phyloP scores from a whole-genome alignment of 371 early-diverging fungal species.

The Capniomyces stellatus region DNA sequence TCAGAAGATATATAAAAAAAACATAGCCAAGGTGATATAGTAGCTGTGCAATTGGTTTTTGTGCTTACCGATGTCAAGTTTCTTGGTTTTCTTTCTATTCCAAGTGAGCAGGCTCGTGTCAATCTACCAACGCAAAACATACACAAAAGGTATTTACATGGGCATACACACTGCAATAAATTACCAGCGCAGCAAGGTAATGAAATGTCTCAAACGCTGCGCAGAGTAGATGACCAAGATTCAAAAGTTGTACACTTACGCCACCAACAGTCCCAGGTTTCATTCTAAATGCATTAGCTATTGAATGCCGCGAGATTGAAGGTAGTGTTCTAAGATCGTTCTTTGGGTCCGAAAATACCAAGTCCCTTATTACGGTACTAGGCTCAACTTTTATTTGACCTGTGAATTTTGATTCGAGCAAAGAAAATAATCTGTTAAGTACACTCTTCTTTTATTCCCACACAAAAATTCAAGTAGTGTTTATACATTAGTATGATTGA shows the following conservation, averaged over 20 bases:
- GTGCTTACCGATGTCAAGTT: background rate
- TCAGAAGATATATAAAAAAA: too few relatives aligned
- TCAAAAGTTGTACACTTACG: conserved; percentile 1
- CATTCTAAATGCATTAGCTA: conserved; percentile 4
- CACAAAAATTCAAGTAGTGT: too few relatives aligned
- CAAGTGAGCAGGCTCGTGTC: background rate
- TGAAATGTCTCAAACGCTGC: background rate
- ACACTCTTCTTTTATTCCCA: too few relatives aligned
- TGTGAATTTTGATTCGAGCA: background rate
- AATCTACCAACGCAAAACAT: too few relatives aligned
- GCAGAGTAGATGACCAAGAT: background rate
- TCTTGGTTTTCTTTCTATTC: background rate
- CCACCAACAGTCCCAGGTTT: conserved; percentile 1
- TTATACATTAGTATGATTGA: too few relatives aligned
- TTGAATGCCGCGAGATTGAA: conserved; percentile 2
- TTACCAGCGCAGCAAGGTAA: too few relatives aligned
- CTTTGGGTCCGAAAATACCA: background rate
- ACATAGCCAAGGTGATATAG: too few relatives aligned
- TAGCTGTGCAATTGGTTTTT: too few relatives aligned
- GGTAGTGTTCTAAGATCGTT: background rate
- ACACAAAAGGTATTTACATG: too few relatives aligned
- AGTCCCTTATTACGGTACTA: background rate
- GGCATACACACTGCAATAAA: too few relatives aligned
- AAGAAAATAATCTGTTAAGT: background rate
- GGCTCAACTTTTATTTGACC: background rate